phyloP scores from a whole-genome alignment of 2,329 filamentous ascomycete genomes.

The Periconia macrospinosa region DNA sequence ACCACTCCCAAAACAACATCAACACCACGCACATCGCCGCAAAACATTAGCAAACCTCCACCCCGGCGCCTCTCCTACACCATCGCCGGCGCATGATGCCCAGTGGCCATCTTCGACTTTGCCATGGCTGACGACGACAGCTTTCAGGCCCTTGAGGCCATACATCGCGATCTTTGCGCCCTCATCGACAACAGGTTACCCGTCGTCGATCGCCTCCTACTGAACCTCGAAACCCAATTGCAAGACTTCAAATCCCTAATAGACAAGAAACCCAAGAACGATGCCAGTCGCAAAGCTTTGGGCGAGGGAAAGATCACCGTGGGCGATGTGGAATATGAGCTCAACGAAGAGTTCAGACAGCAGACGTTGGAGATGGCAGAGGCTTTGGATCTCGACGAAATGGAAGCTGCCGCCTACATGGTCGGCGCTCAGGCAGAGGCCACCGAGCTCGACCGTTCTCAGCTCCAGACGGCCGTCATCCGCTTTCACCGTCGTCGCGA shows the following conservation, averaged over 20 bases:
- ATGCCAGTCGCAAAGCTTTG: slow-evolving; percentile 72
- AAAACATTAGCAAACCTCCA: not conserved
- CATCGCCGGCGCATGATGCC: slow-evolving; percentile 32
- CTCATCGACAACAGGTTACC: slow-evolving; percentile 72
- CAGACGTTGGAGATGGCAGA: slow-evolving; percentile 80
- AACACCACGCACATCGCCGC: not conserved
- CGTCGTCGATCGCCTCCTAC: slow-evolving; percentile 68
- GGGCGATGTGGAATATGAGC: slow-evolving; percentile 70
- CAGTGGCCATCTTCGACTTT: slow-evolving; percentile 19
- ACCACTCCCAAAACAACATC: not conserved
- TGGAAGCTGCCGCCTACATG: slow-evolving; percentile 77
- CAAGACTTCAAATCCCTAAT: slow-evolving; percentile 71
- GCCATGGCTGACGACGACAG: slow-evolving; percentile 73
- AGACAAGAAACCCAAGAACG: slow-evolving; percentile 73
- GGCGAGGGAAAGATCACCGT: slow-evolving; percentile 59
- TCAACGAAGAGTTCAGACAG: slow-evolving; percentile 89
- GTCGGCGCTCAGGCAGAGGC: slow-evolving; percentile 72
- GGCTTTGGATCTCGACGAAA: slow-evolving; percentile 85
- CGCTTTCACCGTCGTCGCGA: slow-evolving; percentile 85
- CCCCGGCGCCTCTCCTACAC: not conserved
- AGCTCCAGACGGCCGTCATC: slow-evolving; percentile 79
- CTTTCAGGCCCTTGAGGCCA: slow-evolving; percentile 76
- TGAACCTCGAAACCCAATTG: slow-evolving; percentile 66
- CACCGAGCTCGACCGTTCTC: slow-evolving; percentile 68
- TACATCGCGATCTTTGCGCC: slow-evolving; percentile 82